A percentile compares a stretch with the other conserved stretches of the same genome.
These are phyloP conservation scores for Chalaropsis ovoidea DNA, from an alignment of 2,329 filamentous ascomycete species.

Conservation along the genomic window DNA sequence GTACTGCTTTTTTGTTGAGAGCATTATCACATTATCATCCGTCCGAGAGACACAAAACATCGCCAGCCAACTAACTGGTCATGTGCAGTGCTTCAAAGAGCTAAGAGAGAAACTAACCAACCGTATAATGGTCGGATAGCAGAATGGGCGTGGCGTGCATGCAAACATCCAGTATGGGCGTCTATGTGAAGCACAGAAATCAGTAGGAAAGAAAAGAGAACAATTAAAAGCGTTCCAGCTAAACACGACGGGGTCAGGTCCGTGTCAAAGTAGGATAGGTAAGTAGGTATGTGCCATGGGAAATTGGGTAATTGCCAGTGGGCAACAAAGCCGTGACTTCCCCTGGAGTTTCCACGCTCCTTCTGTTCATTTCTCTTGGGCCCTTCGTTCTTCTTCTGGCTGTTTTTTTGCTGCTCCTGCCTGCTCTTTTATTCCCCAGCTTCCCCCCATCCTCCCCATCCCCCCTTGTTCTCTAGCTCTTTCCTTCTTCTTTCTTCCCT, in stretches of 20 bases:
- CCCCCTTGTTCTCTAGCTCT: slow-evolving; percentile 3
- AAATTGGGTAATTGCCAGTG: slow-evolving; percentile 3
- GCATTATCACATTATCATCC: not conserved
- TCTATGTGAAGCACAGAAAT: not conserved
- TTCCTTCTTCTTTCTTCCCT: slow-evolving; percentile 9
- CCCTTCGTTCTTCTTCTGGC: not conserved
- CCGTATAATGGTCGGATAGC: too few relatives aligned
- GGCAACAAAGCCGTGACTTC: slow-evolving; percentile 9
- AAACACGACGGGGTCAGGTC: not conserved
- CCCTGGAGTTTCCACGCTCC: not conserved
- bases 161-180: not conserved
- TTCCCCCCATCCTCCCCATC: not conserved
- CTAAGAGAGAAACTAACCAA: too few relatives aligned
- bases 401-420: not conserved
- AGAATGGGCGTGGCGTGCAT: not conserved
- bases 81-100: not conserved
- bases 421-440: slow-evolving; percentile 14
- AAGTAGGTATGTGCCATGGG: not conserved
- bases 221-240: not conserved
- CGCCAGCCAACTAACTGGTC: not conserved
- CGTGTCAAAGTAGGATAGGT: not conserved
- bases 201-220: not conserved
- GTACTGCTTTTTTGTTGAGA: not conserved
- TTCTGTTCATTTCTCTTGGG: not conserved
- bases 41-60: not conserved